A percentile compares a stretch with the other conserved stretches of the same genome.
phyloP scores from a whole-genome alignment of 768 basidiomycete species.

The Dendrothele bispora region DNA sequence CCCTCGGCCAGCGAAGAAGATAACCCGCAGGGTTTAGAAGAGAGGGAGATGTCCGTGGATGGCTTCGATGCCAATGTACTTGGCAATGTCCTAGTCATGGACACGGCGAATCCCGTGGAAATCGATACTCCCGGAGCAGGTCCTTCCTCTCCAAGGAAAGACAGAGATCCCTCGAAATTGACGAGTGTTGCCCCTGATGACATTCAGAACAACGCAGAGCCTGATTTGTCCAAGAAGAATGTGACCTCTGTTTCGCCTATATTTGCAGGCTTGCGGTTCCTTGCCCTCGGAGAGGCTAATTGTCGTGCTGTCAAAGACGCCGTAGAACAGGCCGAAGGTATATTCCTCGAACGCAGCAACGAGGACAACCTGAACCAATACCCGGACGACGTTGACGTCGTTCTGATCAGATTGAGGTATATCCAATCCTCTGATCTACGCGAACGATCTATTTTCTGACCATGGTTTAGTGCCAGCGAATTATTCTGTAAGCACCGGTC shows the following conservation, averaged over 20 bases:
- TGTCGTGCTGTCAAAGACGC: slow-evolving; percentile 55
- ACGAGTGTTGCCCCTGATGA: too few species aligned
- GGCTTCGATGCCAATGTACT: neutral
- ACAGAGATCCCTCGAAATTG: too few species aligned
- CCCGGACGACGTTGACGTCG: slow-evolving; percentile 56
- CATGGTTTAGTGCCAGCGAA: slow-evolving; percentile 78
- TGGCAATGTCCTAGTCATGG: neutral
- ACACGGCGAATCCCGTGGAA: slow-evolving; percentile 1
- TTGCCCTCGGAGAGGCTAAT: slow-evolving; percentile 68
- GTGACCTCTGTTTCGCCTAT: slow-evolving; percentile 32
- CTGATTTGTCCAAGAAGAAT: neutral
- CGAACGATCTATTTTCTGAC: too few species aligned
- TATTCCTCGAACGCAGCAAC: slow-evolving; percentile 35
- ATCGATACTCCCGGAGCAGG: slow-evolving; percentile 4
- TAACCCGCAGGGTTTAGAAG: too few species aligned
- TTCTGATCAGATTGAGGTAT: slow-evolving; percentile 64
- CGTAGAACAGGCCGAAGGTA: slow-evolving; percentile 60
- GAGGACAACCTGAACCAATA: slow-evolving; percentile 30
- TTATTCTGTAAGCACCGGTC: too few species aligned
- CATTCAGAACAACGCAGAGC: too few species aligned
- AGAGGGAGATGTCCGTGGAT: neutral
- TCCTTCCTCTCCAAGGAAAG: neutral
- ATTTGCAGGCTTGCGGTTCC: slow-evolving; percentile 58
- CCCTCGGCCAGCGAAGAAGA: too few species aligned
- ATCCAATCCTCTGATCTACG: too few species aligned